Evolutionary conservation across 306 rosid genomes (phyloP), one percentile per base, ranked within the genome.

Genomic region (Vigna unguiculata): DNA sequence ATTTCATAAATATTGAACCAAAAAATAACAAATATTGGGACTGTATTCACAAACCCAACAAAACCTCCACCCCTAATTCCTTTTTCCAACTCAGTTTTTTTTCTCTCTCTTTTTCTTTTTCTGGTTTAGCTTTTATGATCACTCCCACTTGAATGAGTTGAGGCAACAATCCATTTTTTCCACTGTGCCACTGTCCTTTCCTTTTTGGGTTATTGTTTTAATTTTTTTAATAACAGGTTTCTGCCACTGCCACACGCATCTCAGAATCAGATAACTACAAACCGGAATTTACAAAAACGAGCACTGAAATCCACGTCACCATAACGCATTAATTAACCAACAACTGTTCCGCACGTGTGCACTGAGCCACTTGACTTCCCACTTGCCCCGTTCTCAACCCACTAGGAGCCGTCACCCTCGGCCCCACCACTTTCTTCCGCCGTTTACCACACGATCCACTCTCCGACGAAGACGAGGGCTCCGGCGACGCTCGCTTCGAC

Each of bases 401-500:
- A 16, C 15, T 54, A 30, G 54, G 25, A 28, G 6, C 75, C 11
- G 15, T 55, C 82, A 24, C 84, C 70, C 24, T 86, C 30, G 22
- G 70, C 74, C 68, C 84, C 90, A 49, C 79, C 74, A 25, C 53
- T 77, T 87, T 90, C 87, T 80, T 92, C 69, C 78, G 69, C 57
- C 89, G 75, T 80, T 87, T 90, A 22, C 71, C 86, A 14, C 81
- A 21, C 17, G 87, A 72, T 1, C 70, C 81, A 63, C 83, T 82
- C 25, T 88, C 90, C 3, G 85, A 79, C 24, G 87, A 85, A 2
- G 83, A 79, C 0, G 86, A 80, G 0, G 87, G 75, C 47, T 84
- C 93, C 20, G 96, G 80, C 1, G 91, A 85, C 0, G 83, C 70
- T 40, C 98, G 83, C 83, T 90, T 92, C 40, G 92, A 75, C 19